Evolutionary conservation across 441 rosid genomes (phyloP), one percentile per base, ranked within the genome.

Genomic region (Brassica balearica): DNA sequence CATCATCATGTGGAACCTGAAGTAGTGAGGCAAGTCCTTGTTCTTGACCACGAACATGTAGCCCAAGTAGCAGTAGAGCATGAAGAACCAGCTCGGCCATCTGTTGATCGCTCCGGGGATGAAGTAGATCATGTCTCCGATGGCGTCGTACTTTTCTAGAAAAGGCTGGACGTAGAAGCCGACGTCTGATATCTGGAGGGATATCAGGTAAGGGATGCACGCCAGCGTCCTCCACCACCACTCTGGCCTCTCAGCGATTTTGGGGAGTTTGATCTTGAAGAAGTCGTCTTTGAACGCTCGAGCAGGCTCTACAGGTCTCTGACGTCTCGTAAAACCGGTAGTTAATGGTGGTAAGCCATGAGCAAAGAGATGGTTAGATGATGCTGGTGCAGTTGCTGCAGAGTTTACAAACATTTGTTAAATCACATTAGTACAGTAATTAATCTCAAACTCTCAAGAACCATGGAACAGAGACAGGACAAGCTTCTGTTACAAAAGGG

Each of bases 141-240:
- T 68, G 41, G 27, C 70, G 61, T 87, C 86, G 14, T 82, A 41
- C 58, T 72, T 84, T 70, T 90, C 87, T 11, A 87, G 65, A 41
- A 88, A 81, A 8, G 91, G 92, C 11, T 80, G 84, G 76, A 88
- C 27, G 65, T 75, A 86, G 71, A 79, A 88, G 12, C 89, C 97
- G 0, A 85, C 72, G 7, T 87, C 93, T 0, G 94, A 90, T 32
- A 87, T 82, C 76, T 91, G 87, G 60, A 91, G 74, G 15, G 97
- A 86, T 58, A 91, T 76, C 72, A 87, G 56, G 75, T 88, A 90
- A 15, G 94, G 91, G 29, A 85, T 56, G 51, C 86, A 77, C 29
- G 97, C 90, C 68, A 91, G 70, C n/a, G 94, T 90, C 72, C 97
- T 89, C 90, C 92, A 86, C 94, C 92, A 94, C 87, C 74, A 41